Percentiles rank a stretch among this genome's conserved stretches.
These are phyloP conservation scores for Pholiota adiposa DNA, from an alignment of 1,284 basidiomycete genomes.

Conservation along the genomic window DNA sequence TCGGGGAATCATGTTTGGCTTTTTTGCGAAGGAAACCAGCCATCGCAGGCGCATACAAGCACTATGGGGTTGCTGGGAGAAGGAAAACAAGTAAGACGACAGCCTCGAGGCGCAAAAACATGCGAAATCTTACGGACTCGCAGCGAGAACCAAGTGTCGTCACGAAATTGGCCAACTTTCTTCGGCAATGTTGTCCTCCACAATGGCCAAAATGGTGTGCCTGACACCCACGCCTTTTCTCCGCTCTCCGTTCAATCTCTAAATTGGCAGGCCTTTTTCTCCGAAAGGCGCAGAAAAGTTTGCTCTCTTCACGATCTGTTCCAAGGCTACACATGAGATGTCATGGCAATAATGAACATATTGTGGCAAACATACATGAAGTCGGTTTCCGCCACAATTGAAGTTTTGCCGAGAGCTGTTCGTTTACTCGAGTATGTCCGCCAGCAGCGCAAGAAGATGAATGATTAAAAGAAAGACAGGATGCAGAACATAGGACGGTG, in stretches of 20 bases:
- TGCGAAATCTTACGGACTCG: constrained; percentile 16
- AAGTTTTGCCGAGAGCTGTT: too few species aligned
- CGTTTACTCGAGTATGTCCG: not conserved
- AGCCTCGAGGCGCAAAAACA: constrained; percentile 23
- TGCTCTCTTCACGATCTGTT: not conserved
- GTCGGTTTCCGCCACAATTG: not conserved
- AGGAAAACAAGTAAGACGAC: constrained; percentile 7
- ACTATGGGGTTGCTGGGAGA: constrained; percentile 2
- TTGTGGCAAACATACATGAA: not conserved
- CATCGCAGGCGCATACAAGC: constrained; percentile 38
- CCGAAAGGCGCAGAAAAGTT: too few species aligned
- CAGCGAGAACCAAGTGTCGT: constrained; percentile 2
- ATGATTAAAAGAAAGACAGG: too few species aligned
- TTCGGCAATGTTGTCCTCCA: constrained; percentile 3
- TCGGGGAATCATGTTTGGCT: constrained; percentile 30
- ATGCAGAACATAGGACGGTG: too few species aligned
- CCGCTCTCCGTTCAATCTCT: not conserved
- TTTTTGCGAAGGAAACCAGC: constrained; percentile 58
- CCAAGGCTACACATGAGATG: not conserved
- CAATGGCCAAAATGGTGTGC: not conserved
- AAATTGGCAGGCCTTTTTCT: too few species aligned
- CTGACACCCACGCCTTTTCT: constrained; percentile 10
- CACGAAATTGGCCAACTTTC: not conserved
- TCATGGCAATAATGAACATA: not conserved
- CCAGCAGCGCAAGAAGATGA: not conserved